Evolutionary conservation across 371 early-diverging fungal species (phyloP).

Genomic region (Cladochytrium tenue): DNA sequence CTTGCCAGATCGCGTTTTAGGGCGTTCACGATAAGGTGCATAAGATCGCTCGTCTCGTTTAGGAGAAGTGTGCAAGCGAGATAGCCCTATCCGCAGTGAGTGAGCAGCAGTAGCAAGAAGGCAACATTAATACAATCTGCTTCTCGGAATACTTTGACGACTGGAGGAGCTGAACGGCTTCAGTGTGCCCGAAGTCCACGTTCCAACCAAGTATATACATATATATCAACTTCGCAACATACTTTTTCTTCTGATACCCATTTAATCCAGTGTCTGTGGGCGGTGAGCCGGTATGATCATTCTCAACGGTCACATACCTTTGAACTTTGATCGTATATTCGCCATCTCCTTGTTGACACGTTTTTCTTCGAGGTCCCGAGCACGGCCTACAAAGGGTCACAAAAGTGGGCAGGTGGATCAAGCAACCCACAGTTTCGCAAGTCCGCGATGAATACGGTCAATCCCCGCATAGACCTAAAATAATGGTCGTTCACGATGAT

Average conservation of each 20-base stretch:
- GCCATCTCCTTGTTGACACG: slow-evolving; percentile 98
- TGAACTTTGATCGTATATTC: slow-evolving; percentile 96
- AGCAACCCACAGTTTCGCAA: slow-evolving; percentile 70
- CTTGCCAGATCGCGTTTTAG: slow-evolving; percentile 88
- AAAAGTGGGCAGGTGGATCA: background rate
- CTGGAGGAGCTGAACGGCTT: slow-evolving; percentile 89
- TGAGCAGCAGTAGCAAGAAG: background rate
- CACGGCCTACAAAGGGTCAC: slow-evolving; percentile 69
- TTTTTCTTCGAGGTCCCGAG: slow-evolving; percentile 93
- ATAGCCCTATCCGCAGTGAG: slow-evolving; percentile 72
- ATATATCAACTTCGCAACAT: slow-evolving; percentile 95
- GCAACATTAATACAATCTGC: slow-evolving; percentile 74
- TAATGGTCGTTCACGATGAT: too few relatives aligned
- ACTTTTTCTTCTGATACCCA: slow-evolving; percentile 97
- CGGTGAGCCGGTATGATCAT: background rate
- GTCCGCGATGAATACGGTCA: slow-evolving; percentile 88
- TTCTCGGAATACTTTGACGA: slow-evolving; percentile 93
- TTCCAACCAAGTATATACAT: slow-evolving; percentile 98
- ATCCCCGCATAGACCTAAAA: slow-evolving; percentile 66
- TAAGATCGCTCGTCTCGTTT: slow-evolving; percentile 80
- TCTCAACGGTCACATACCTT: slow-evolving; percentile 62
- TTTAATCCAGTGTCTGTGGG: slow-evolving; percentile 80
- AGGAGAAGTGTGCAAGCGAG: slow-evolving; percentile 90
- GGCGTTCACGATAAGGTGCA: slow-evolving; percentile 82
- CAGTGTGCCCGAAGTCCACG: slow-evolving; percentile 94